These are phyloP conservation scores for Yarrowia alimentaria DNA, from an alignment of 805 yeast species.

Conservation along the genomic window DNA sequence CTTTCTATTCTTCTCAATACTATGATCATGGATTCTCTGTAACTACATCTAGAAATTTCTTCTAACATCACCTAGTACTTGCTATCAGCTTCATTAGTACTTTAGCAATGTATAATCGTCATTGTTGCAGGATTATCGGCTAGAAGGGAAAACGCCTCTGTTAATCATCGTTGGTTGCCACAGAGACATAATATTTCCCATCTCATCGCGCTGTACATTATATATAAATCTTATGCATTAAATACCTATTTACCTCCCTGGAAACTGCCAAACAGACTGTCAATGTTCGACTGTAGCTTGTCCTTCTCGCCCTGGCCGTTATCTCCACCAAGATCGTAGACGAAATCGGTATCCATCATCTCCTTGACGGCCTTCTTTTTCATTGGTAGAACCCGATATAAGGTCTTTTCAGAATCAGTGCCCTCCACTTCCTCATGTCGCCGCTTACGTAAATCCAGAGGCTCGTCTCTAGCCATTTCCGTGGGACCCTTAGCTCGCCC, in stretches of 20 bases:
- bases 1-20: no score
- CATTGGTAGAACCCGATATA: constrained; percentile 42
- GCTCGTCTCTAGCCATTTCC: constrained; percentile 8
- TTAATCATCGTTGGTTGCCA: no score
- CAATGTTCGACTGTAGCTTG: constrained; percentile 15
- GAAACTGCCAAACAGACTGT: constrained; percentile 11
- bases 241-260: background rate
- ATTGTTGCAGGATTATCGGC: no score
- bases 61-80: no score
- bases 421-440: constrained; percentile 25
- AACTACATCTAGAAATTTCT: no score
- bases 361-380: constrained; percentile 31
- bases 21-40: no score
- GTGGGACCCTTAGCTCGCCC: background rate
- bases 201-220: no score
- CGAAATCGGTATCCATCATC: constrained; percentile 39
- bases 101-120: no score
- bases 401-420: constrained; percentile 29
- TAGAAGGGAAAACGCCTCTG: no score
- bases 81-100: no score
- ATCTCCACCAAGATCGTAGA: constrained; percentile 33
- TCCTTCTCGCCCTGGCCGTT: background rate
- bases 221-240: background rate
- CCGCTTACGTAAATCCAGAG: constrained; percentile 31
- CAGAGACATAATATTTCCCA: no score